Base-by-base conservation (phyloP, 352 stramenopile genomes). In the Pythium rhizo-oryzae region DNA sequence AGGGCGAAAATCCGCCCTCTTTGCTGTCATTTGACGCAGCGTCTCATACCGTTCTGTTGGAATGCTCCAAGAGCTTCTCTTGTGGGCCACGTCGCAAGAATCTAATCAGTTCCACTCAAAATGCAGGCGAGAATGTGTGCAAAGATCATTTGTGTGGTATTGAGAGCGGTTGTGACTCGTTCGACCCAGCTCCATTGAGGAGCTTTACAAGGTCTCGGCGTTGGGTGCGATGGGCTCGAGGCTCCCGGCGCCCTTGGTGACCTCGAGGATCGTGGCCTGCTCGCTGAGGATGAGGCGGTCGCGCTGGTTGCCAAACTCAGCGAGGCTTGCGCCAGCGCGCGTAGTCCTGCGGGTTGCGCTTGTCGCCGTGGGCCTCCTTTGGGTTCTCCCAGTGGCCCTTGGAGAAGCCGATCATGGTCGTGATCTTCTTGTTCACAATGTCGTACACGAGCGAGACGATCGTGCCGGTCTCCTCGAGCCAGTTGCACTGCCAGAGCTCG, bases 401-500 rank as follows among this genome's bases (percentile, higher is more conserved):
- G 37, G 76, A 86, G 64, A 86, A 86, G 33, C 60, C 79, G 54
- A 74, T 76, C 76, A 82, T 86, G 64, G 76, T 86, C 18, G 74
- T 81, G 60, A 84, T 82, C 70, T 82, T 86, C 59, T 75, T 51
- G 41, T 77, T 67, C 51, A 71, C 74, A 37, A 86, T 84, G 60
- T 86, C 78, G 60, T 82, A 86, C 56, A 86, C 78, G 41, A 84
- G 74, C 25, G 59, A 75, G 47, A 86, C 74, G 59, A 86, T 79
- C 37, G 78, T 86, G 56, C 78, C 78, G 16, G 78, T 86, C 62
- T 85, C 78, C 67, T 85, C 78, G 51, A 85, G 78, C 78, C 78
- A 85, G 76, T 83, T 85, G 76, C 78, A 85, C 62, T 85, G 78
- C 78, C 78, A 85, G 51, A 83, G 66, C 67, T 85, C 78, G n/a